phyloP scores from a whole-genome alignment of 2,329 filamentous ascomycete species.

The Sporothrix euskadiensis region DNA sequence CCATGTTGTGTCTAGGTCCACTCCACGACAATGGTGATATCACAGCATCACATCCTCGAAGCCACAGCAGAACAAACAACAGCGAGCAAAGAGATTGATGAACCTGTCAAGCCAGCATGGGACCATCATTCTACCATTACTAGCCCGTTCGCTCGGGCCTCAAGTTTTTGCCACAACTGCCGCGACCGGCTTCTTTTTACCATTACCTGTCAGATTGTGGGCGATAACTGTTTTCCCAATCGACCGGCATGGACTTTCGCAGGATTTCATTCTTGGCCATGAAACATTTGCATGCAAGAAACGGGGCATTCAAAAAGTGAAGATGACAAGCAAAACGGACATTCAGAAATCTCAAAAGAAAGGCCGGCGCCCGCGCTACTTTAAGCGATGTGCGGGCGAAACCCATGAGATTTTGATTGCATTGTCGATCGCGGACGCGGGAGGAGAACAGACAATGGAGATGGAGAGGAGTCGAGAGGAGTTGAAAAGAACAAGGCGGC shows the following conservation, averaged over 20 bases:
- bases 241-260: neutral
- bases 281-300: neutral
- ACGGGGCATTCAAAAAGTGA: neutral
- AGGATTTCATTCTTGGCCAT: neutral
- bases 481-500: neutral
- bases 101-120: neutral
- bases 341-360: neutral
- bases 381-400: neutral
- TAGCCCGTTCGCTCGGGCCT: neutral
- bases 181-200: neutral
- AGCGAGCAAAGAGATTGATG: neutral
- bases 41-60: neutral
- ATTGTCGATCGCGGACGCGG: constrained; percentile 9
- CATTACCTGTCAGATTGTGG: neutral
- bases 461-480: neutral
- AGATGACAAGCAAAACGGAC: neutral
- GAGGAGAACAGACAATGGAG: neutral
- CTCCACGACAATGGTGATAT: neutral
- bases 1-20: neutral
- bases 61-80: neutral
- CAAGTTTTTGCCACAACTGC: neutral
- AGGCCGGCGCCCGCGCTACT: neutral
- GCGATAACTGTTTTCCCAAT: neutral
- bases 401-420: constrained; percentile 13
- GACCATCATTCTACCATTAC: neutral